Evolutionary conservation across 164 flowering plant species (phyloP).

Genomic region (Annona cherimola): DNA sequence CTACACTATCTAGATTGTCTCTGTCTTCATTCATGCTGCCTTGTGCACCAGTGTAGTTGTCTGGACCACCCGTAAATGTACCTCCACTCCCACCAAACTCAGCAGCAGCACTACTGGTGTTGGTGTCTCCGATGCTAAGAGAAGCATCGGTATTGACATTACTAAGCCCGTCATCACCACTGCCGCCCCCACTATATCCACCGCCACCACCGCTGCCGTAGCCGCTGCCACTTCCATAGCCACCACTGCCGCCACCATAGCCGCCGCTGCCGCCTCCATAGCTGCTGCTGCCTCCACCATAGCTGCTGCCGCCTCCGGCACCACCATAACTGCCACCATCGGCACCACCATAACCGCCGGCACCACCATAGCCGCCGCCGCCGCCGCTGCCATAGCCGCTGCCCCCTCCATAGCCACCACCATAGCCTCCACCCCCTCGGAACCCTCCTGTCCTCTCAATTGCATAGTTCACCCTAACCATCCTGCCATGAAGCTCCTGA

Average conservation of each 20-base stretch:
- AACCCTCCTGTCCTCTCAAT: conserved; percentile 40
- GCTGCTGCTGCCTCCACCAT: neutral
- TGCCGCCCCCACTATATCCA: conserved; percentile 9
- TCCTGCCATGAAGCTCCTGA: conserved; percentile 78
- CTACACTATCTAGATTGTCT: conserved; percentile 13
- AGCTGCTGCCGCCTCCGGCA: neutral
- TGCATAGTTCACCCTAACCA: conserved; percentile 70
- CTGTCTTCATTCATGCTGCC: neutral
- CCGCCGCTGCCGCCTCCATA: conserved; percentile 8
- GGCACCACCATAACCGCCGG: neutral
- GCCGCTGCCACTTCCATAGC: conserved; percentile 1
- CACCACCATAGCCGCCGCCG: conserved; percentile 9
- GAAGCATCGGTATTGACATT: neutral
- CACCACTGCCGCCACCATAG: conserved; percentile 7
- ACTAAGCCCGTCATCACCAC: conserved; percentile 8
- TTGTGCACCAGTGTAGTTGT: neutral
- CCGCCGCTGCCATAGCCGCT: conserved; percentile 3
- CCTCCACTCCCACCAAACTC: conserved; percentile 9
- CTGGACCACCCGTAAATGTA: conserved; percentile 5
- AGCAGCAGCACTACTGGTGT: conserved; percentile 5
- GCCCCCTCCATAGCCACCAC: conserved; percentile 9
- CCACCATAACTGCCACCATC: neutral
- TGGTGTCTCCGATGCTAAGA: neutral
- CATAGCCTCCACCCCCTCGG: conserved; percentile 16
- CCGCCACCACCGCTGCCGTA: conserved; percentile 4